phyloP scores from a whole-genome alignment of 495 filamentous ascomycete species.

The Lophium mytilinum region DNA sequence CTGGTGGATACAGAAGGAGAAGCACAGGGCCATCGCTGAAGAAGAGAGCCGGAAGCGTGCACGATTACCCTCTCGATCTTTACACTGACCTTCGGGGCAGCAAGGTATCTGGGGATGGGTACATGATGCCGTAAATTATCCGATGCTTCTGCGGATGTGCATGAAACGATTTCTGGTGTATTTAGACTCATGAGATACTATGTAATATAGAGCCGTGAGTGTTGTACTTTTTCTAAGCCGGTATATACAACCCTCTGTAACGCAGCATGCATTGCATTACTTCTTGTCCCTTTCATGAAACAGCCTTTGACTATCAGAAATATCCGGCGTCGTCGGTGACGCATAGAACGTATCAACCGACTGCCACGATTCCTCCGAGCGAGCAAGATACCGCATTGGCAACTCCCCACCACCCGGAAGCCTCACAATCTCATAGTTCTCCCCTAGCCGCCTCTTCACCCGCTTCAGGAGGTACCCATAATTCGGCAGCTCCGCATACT shows the following conservation, averaged over 20 bases:
- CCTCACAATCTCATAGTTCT: not conserved
- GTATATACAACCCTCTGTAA: too few relatives aligned
- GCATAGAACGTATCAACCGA: too few relatives aligned
- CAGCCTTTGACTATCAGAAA: too few relatives aligned
- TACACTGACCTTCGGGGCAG: not conserved
- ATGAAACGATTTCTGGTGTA: too few relatives aligned
- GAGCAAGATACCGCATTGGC: not conserved
- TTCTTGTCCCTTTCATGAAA: too few relatives aligned
- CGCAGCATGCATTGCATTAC: too few relatives aligned
- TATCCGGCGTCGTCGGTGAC: too few relatives aligned
- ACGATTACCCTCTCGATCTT: constrained; percentile 1
- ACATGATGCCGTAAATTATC: not conserved
- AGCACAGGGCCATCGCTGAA: not conserved
- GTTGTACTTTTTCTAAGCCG: too few relatives aligned
- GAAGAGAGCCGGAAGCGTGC: not conserved
- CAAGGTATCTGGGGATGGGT: not conserved
- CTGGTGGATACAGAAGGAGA: not conserved
- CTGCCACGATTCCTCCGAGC: too few relatives aligned
- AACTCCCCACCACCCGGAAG: not conserved
- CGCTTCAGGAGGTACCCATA: not conserved
- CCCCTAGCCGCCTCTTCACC: not conserved
- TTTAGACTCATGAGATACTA: too few relatives aligned
- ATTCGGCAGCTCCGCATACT: not conserved
- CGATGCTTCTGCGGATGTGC: too few relatives aligned
- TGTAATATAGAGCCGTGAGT: too few relatives aligned